Percentiles rank a stretch among this genome's conserved stretches.
Evolutionary conservation across 805 yeast genomes (phyloP).

Genomic region (Kuraishia cidri): DNA sequence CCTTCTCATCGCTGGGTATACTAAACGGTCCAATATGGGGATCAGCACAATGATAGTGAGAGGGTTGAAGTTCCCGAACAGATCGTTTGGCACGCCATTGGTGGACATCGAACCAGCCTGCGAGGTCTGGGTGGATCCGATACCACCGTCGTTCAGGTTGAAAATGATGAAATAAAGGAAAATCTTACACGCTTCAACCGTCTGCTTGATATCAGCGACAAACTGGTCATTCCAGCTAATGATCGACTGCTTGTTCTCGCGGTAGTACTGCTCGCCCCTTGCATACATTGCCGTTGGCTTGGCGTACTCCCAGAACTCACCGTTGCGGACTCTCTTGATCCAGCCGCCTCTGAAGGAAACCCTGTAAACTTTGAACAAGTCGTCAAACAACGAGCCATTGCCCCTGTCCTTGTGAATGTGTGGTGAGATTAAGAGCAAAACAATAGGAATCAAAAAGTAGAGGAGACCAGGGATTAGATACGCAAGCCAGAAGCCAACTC

Average conservation of each 20-base stretch:
- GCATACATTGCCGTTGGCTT: constrained; percentile 32
- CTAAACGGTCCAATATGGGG: constrained; percentile 36
- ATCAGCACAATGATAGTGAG: constrained; percentile 41
- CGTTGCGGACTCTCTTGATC: constrained; percentile 31
- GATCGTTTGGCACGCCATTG: constrained; percentile 47
- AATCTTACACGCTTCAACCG: constrained; percentile 33
- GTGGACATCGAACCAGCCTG: constrained; percentile 47
- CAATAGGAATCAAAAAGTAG: constrained; percentile 42
- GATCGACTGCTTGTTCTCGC: constrained; percentile 25
- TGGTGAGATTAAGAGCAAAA: constrained; percentile 21
- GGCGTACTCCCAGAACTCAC: constrained; percentile 14
- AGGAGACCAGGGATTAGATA: constrained; percentile 46
- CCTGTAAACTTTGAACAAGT: constrained; percentile 28
- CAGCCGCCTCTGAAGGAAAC: constrained; percentile 34
- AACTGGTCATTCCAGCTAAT: constrained; percentile 35
- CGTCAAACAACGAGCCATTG: constrained; percentile 37
- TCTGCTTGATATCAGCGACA: constrained; percentile 34
- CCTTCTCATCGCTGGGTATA: constrained; percentile 38
- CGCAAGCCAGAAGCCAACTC: constrained; percentile 47
- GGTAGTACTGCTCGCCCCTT: constrained; percentile 28
- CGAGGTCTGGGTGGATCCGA: constrained; percentile 30
- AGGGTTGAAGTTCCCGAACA: constrained; percentile 45
- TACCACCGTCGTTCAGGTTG: constrained; percentile 31
- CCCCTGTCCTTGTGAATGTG: constrained; percentile 23
- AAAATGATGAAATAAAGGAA: constrained; percentile 30